Percentiles rank a stretch among this genome's conserved stretches.
Evolutionary conservation across 2,329 filamentous ascomycete genomes (phyloP).

Genomic region (Trichoderma semiorbis): DNA sequence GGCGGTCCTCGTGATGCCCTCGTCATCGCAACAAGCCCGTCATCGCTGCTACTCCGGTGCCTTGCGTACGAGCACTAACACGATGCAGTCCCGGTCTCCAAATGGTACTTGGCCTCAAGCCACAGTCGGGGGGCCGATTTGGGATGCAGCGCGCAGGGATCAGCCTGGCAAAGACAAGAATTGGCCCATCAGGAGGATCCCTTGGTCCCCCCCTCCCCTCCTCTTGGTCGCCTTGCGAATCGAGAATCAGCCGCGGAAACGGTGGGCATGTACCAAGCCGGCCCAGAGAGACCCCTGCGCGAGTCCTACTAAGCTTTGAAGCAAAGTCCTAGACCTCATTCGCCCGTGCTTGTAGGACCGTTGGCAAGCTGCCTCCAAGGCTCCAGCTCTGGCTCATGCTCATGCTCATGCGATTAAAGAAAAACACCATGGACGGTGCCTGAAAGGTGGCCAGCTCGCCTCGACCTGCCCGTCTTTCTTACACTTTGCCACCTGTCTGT

Average conservation of each 20-base stretch:
- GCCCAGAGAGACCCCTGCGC: conserved; percentile 9
- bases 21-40: background rate
- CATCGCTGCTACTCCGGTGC: background rate
- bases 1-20: background rate
- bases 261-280: conserved; percentile 16
- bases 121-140: conserved; percentile 12
- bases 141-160: conserved; percentile 12
- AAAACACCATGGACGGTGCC: conserved; percentile 24
- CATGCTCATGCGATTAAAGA: conserved; percentile 22
- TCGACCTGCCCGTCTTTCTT: background rate
- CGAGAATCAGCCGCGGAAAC: conserved; percentile 14
- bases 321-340: conserved; percentile 33
- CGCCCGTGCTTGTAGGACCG: conserved; percentile 24
- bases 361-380: conserved; percentile 28
- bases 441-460: conserved; percentile 6
- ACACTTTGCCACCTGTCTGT: background rate
- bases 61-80: background rate
- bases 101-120: background rate
- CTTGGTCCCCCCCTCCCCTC: background rate
- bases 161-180: conserved; percentile 7
- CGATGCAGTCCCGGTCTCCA: background rate
- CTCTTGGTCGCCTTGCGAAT: conserved; percentile 8
- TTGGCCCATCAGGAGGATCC: conserved; percentile 8
- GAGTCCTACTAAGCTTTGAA: conserved; percentile 28
- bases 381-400: conserved; percentile 15